Conservation (phyloP, 2,329 filamentous ascomycete genomes). For the Colletotrichum noveboracense region DNA sequence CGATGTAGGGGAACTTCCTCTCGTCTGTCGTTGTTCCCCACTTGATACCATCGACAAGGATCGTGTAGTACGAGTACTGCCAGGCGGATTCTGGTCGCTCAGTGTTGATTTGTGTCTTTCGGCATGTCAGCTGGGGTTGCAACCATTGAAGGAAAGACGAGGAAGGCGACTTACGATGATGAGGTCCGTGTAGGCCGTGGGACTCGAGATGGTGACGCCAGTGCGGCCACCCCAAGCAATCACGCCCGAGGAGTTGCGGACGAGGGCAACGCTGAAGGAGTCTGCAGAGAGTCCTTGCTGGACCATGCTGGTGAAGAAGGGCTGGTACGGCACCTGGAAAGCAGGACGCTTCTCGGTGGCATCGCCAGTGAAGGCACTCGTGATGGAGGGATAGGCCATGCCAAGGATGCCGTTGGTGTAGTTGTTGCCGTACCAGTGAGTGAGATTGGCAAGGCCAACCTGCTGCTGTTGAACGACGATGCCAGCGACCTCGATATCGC, state of each 20-base stretch:
- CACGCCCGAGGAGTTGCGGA: slow-evolving; percentile 51
- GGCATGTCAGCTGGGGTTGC: neutral
- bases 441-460: slow-evolving; percentile 53
- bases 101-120: slow-evolving; percentile 49
- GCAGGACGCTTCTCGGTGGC: slow-evolving; percentile 41
- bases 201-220: slow-evolving; percentile 38
- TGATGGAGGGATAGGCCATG: slow-evolving; percentile 55
- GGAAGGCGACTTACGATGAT: slow-evolving; percentile 45
- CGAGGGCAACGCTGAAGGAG: slow-evolving; percentile 53
- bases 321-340: slow-evolving; percentile 48
- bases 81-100: slow-evolving; percentile 41
- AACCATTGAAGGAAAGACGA: neutral
- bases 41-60: slow-evolving; percentile 53
- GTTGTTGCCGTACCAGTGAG: slow-evolving; percentile 58
- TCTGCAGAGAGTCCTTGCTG: slow-evolving; percentile 49
- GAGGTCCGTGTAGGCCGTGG: slow-evolving; percentile 42
- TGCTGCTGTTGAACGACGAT: slow-evolving; percentile 50
- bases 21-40: slow-evolving; percentile 47
- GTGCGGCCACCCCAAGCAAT: slow-evolving; percentile 49
- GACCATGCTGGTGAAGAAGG: slow-evolving; percentile 54
- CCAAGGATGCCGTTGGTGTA: slow-evolving; percentile 56
- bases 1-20: slow-evolving; percentile 52
- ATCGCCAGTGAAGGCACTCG: slow-evolving; percentile 50
- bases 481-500: slow-evolving; percentile 51
- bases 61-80: slow-evolving; percentile 58